Percentiles rank a stretch among this genome's conserved stretches.
Evolutionary conservation across 371 early-diverging fungal species (phyloP).

Genomic region (Actinomucor elegans): DNA sequence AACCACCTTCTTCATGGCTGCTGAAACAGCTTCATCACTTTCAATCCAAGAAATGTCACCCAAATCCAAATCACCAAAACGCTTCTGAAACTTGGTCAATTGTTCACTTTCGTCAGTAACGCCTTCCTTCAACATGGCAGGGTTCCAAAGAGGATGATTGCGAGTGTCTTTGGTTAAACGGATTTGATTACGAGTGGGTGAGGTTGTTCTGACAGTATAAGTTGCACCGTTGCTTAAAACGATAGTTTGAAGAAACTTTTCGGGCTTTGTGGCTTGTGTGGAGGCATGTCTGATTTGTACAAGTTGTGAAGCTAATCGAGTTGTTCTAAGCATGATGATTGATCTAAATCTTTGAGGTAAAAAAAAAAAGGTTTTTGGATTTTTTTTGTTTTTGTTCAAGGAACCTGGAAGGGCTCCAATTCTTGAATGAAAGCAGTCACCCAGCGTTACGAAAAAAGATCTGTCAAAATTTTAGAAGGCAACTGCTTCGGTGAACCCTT

Average conservation of each 20-base stretch:
- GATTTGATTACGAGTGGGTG: conserved; percentile 75
- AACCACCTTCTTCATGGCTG: conserved; percentile 45
- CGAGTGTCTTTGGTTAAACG: conserved; percentile 89
- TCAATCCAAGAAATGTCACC: conserved; percentile 52
- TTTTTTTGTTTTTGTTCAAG: too few relatives aligned
- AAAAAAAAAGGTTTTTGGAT: conserved; percentile 6
- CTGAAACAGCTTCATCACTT: conserved; percentile 45
- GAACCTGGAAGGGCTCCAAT: too few relatives aligned
- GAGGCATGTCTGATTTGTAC: conserved; percentile 15
- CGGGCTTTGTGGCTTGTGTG: conserved; percentile 47
- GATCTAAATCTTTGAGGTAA: not conserved
- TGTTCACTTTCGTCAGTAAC: conserved; percentile 72
- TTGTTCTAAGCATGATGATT: not conserved
- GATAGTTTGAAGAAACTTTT: conserved; percentile 80
- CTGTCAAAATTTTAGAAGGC: too few relatives aligned
- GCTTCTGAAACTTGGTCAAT: conserved; percentile 72
- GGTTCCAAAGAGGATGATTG: conserved; percentile 95
- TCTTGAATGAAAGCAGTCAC: too few relatives aligned
- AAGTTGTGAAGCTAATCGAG: conserved; percentile 9
- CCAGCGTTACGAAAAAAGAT: too few relatives aligned
- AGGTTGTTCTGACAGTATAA: conserved; percentile 80
- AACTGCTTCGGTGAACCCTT: too few relatives aligned
- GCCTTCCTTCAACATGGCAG: conserved; percentile 54
- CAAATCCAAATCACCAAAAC: conserved; percentile 71
- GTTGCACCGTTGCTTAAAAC: conserved; percentile 90